phyloP scores from a whole-genome alignment of 2,329 filamentous ascomycete species.

The Botrytis sinoallii region DNA sequence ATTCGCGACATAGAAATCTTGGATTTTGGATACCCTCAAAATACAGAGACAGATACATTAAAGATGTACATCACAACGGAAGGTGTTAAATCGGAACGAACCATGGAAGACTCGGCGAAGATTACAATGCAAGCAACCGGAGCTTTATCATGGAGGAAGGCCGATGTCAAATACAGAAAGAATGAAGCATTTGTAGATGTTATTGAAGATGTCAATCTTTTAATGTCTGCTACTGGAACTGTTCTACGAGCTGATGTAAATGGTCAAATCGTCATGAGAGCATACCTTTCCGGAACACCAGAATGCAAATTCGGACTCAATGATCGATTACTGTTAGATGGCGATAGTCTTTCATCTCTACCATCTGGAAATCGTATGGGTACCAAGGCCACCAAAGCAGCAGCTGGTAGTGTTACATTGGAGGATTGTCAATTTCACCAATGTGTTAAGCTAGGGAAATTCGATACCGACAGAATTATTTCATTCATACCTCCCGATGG shows the following conservation, averaged over 20 bases:
- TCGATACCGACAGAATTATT: constrained; percentile 94
- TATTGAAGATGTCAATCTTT: constrained; percentile 96
- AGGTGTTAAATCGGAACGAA: constrained; percentile 88
- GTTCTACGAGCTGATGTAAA: constrained; percentile 94
- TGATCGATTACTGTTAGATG: constrained; percentile 87
- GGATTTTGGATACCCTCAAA: constrained; percentile 98
- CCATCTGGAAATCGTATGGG: constrained; percentile 74
- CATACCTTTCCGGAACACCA: constrained; percentile 91
- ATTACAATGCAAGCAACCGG: constrained; percentile 99
- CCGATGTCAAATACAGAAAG: constrained; percentile 98
- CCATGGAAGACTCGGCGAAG: constrained; percentile 87
- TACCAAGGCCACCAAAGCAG: constrained; percentile 89
- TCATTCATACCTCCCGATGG: constrained; percentile 96
- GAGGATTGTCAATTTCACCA: constrained; percentile 99
- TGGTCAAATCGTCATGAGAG: constrained; percentile 97
- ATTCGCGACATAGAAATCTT: constrained; percentile 71
- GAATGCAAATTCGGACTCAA: constrained; percentile 99
- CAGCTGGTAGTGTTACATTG: constrained; percentile 89
- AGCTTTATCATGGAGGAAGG: constrained; percentile 92
- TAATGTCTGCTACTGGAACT: constrained; percentile 97
- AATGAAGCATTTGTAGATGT: constrained; percentile 99
- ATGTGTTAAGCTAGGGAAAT: constrained; percentile 95
- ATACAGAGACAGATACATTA: constrained; percentile 96
- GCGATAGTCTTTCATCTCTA: constrained; percentile 61
- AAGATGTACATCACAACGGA: constrained; percentile 99